Conservation (phyloP, 2,329 filamentous ascomycete genomes). For the Biscogniauxia marginata region DNA sequence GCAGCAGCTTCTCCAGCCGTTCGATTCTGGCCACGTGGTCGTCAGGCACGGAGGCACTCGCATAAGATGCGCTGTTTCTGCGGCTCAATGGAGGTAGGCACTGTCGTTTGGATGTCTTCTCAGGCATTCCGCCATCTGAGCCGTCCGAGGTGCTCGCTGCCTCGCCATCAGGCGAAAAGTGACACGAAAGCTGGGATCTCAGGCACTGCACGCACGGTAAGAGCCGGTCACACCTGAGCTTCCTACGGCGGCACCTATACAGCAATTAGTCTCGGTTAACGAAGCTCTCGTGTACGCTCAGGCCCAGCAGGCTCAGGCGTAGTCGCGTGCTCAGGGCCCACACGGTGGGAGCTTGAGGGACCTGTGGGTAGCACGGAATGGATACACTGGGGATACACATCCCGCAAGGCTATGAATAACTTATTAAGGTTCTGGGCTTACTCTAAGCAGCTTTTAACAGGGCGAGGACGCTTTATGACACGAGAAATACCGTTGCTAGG, state of each 20-base stretch:
- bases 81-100: slow-evolving; percentile 5
- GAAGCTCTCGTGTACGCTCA: too few species aligned
- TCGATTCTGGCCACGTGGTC: slow-evolving; percentile 51
- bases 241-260: slow-evolving; percentile 43
- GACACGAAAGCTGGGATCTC: slow-evolving; percentile 54
- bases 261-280: background rate
- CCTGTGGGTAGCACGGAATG: background rate
- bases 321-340: background rate
- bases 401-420: too few species aligned
- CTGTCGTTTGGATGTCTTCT: slow-evolving; percentile 26
- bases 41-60: slow-evolving; percentile 38
- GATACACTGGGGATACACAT: too few species aligned
- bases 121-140: slow-evolving; percentile 38
- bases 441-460: slow-evolving; percentile 29
- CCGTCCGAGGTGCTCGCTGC: slow-evolving; percentile 47
- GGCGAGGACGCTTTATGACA: slow-evolving; percentile 29
- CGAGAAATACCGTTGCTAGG: slow-evolving; percentile 18
- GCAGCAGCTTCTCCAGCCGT: slow-evolving; percentile 51
- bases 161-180: slow-evolving; percentile 51
- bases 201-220: slow-evolving; percentile 58
- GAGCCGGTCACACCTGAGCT: slow-evolving; percentile 59
- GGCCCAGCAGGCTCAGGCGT: slow-evolving; percentile 31
- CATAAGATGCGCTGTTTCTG: slow-evolving; percentile 21
- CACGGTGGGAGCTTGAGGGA: too few species aligned
- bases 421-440: slow-evolving; percentile 11